Evolutionary conservation across 495 filamentous ascomycete genomes (phyloP).

Genomic region (Penicillium parvum): DNA sequence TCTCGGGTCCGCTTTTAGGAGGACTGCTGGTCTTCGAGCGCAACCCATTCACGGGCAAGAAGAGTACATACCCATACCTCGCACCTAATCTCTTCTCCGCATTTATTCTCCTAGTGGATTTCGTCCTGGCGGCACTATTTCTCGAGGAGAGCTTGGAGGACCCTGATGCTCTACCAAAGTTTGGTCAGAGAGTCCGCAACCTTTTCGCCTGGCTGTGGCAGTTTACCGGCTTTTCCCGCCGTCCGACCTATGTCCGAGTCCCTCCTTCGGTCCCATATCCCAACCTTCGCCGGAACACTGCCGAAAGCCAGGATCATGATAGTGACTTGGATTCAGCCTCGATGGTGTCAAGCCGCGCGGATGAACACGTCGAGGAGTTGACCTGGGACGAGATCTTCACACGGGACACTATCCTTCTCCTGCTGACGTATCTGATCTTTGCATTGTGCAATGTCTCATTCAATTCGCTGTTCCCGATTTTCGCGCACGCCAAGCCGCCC

Average conservation of each 20-base stretch:
- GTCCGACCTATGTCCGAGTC: slow-evolving; percentile 56
- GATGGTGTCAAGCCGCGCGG: slow-evolving; percentile 34
- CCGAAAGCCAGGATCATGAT: slow-evolving; percentile 33
- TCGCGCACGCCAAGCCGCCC: slow-evolving; percentile 67
- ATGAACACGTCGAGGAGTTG: slow-evolving; percentile 35
- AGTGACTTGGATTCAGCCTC: slow-evolving; percentile 42
- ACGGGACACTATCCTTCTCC: slow-evolving; percentile 73
- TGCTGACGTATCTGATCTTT: slow-evolving; percentile 81
- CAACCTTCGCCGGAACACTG: slow-evolving; percentile 21
- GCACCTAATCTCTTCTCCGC: slow-evolving; percentile 77
- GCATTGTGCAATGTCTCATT: slow-evolving; percentile 85
- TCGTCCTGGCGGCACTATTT: slow-evolving; percentile 67
- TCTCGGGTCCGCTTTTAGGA: slow-evolving; percentile 88
- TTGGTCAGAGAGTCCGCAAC: slow-evolving; percentile 53
- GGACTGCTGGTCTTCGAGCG: slow-evolving; percentile 66
- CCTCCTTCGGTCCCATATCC: slow-evolving; percentile 16
- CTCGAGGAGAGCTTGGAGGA: slow-evolving; percentile 87
- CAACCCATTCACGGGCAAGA: slow-evolving; percentile 48
- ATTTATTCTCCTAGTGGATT: slow-evolving; percentile 63
- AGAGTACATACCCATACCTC: slow-evolving; percentile 73
- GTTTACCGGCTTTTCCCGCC: slow-evolving; percentile 54
- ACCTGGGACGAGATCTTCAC: slow-evolving; percentile 57
- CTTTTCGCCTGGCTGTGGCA: slow-evolving; percentile 72
- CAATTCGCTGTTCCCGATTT: slow-evolving; percentile 89
- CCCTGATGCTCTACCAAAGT: slow-evolving; percentile 56